These are phyloP conservation scores for Chiua virens DNA, from an alignment of 768 basidiomycete genomes.

Conservation along the genomic window DNA sequence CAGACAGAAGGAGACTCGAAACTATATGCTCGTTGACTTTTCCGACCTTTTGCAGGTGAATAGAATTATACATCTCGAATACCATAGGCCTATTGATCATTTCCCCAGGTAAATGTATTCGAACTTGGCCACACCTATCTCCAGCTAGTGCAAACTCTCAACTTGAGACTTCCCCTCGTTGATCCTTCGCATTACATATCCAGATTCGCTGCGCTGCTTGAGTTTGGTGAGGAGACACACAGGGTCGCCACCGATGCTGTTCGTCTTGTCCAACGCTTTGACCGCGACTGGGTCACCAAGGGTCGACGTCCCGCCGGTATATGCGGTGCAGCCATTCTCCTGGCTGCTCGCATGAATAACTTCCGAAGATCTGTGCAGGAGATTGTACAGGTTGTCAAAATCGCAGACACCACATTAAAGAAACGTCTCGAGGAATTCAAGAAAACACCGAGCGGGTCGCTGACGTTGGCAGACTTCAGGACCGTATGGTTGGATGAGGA, in stretches of 20 bases:
- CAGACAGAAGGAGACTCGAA: conserved; percentile 84
- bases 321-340: conserved; percentile 91
- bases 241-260: conserved; percentile 92
- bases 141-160: conserved; percentile 86
- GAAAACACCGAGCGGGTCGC: conserved; percentile 77
- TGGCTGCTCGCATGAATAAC: conserved; percentile 98
- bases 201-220: conserved; percentile 90
- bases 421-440: conserved; percentile 96
- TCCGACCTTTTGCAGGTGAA: conserved; percentile 89
- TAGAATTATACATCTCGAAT: not conserved
- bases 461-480: conserved; percentile 88
- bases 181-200: conserved; percentile 97
- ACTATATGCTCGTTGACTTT: conserved; percentile 98
- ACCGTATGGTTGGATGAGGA: conserved; percentile 90
- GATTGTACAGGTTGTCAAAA: conserved; percentile 98
- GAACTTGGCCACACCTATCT: conserved; percentile 96
- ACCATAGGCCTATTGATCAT: not conserved
- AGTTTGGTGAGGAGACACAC: conserved; percentile 93
- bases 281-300: conserved; percentile 95
- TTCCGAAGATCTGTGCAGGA: conserved; percentile 92
- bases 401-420: conserved; percentile 91
- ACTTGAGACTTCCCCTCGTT: conserved; percentile 82
- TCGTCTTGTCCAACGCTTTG: conserved; percentile 90
- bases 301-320: conserved; percentile 96
- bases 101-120: conserved; percentile 87